phyloP scores from a whole-genome alignment of 768 basidiomycete genomes.

The Coprinopsis marcescibilis region DNA sequence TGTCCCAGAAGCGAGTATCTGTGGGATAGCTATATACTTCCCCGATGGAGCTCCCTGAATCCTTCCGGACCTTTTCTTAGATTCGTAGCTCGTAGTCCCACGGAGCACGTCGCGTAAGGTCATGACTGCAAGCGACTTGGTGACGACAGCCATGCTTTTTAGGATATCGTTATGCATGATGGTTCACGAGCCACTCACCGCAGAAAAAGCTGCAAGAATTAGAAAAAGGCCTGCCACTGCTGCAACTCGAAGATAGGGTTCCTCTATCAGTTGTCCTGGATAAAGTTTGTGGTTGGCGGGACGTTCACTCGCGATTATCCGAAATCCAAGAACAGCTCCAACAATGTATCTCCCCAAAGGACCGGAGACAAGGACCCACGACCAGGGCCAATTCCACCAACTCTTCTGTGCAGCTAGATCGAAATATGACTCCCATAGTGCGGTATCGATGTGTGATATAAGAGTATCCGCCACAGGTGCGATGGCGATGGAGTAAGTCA shows the following conservation, averaged over 20 bases:
- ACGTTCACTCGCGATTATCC: slow-evolving; percentile 19
- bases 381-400: slow-evolving; percentile 41
- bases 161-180: background rate
- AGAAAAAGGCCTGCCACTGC: slow-evolving; percentile 19
- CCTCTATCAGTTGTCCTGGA: slow-evolving; percentile 27
- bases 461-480: slow-evolving; percentile 25
- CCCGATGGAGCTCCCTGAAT: background rate
- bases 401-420: slow-evolving; percentile 23
- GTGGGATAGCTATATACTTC: slow-evolving; percentile 11
- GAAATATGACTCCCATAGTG: slow-evolving; percentile 22
- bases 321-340: slow-evolving; percentile 32
- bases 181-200: slow-evolving; percentile 22
- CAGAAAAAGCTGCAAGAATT: slow-evolving; percentile 29
- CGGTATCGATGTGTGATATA: slow-evolving; percentile 22
- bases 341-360: slow-evolving; percentile 37
- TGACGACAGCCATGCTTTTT: background rate
- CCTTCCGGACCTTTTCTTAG: slow-evolving; percentile 9
- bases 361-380: slow-evolving; percentile 39
- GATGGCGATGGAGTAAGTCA: slow-evolving; percentile 23
- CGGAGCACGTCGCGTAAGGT: slow-evolving; percentile 21
- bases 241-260: slow-evolving; percentile 31
- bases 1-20: background rate
- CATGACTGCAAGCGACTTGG: slow-evolving; percentile 25
- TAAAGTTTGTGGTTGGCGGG: slow-evolving; percentile 8
- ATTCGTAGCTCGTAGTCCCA: slow-evolving; percentile 33